Conservation (phyloP, 352 stramenopile species). For the Phytophthora megakarya region DNA sequence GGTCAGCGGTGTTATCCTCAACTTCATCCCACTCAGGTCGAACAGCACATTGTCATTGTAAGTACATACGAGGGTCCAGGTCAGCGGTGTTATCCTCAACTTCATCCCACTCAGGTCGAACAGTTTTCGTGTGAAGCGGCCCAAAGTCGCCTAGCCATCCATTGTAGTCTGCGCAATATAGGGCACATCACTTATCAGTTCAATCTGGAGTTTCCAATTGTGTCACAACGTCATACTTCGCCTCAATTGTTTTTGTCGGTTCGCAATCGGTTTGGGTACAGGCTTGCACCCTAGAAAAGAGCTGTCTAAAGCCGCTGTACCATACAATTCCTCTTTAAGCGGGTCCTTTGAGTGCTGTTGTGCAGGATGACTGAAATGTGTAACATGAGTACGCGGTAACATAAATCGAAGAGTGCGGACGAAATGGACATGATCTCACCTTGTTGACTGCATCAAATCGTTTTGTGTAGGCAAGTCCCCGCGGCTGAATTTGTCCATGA, state of each 20-base stretch:
- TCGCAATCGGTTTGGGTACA: constrained; percentile 18
- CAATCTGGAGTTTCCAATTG: not conserved
- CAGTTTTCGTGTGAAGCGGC: constrained; percentile 71
- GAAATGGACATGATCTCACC: constrained; percentile 18
- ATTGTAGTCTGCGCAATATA: constrained; percentile 53
- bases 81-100: constrained; percentile 30
- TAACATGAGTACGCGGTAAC: not conserved
- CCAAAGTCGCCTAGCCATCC: constrained; percentile 81
- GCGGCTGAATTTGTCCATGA: constrained; percentile 68
- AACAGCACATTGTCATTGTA: constrained; percentile 15
- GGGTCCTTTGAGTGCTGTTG: constrained; percentile 34
- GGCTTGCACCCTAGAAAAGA: constrained; percentile 60
- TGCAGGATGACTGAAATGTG: not conserved
- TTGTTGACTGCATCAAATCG: not conserved
- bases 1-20: constrained; percentile 29
- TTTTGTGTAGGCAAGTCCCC: not conserved
- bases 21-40: constrained; percentile 49
- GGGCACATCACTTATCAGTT: not conserved
- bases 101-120: constrained; percentile 55
- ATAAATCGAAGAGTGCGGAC: not conserved
- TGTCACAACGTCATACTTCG: constrained; percentile 23
- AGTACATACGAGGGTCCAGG: constrained; percentile 27
- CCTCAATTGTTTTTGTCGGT: constrained; percentile 24
- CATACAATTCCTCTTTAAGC: constrained; percentile 72
- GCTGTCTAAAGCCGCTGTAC: constrained; percentile 43